These are phyloP conservation scores for Diaporthe ilicicola DNA, from an alignment of 2,329 filamentous ascomycete genomes.

Conservation along the genomic window DNA sequence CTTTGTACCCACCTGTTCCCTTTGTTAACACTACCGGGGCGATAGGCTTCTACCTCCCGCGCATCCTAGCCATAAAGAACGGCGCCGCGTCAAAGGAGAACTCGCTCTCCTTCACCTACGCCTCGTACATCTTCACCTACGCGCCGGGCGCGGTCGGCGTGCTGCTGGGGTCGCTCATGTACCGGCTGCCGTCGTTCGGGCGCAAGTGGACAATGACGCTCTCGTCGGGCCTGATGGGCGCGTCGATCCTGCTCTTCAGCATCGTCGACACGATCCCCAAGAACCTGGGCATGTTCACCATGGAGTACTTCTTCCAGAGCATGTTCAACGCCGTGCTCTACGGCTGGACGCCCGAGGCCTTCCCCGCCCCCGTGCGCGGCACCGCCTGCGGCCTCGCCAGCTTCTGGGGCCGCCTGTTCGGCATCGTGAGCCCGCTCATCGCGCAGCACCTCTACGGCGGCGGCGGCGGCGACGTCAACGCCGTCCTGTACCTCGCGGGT, in stretches of 20 bases:
- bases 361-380: constrained; percentile 58
- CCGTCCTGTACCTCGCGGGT: constrained; percentile 64
- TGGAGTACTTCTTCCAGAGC: constrained; percentile 61
- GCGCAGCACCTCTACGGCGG: constrained; percentile 52
- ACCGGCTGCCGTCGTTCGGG: constrained; percentile 45
- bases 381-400: constrained; percentile 64
- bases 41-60: constrained; percentile 53
- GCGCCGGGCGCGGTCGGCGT: constrained; percentile 60
- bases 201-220: constrained; percentile 53
- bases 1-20: neutral
- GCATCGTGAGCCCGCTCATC: constrained; percentile 65
- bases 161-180: constrained; percentile 55
- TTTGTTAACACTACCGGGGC: neutral
- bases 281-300: constrained; percentile 58
- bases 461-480: constrained; percentile 50
- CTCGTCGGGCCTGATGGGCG: constrained; percentile 51
- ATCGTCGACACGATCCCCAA: constrained; percentile 53
- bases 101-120: constrained; percentile 57
- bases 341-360: constrained; percentile 60
- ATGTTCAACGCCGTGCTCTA: constrained; percentile 62
- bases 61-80: constrained; percentile 61
- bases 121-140: constrained; percentile 63
- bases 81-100: constrained; percentile 46
- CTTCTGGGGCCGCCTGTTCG: constrained; percentile 66
- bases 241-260: constrained; percentile 53